Conservation (phyloP, 1,284 basidiomycete species). For the Pseudozyma thailandica region DNA sequence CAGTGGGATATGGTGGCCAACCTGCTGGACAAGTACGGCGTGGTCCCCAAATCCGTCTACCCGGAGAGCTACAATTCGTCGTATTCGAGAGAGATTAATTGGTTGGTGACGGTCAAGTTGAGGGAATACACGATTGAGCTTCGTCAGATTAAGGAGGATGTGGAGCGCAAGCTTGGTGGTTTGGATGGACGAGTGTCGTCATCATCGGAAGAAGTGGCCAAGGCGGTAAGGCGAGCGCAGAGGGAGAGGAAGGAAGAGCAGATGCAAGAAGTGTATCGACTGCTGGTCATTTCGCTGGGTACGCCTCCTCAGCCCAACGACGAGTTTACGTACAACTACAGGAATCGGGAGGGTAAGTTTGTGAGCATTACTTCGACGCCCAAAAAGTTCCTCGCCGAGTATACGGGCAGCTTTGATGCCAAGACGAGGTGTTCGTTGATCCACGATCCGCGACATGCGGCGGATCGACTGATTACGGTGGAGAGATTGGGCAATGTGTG, state of each 20-base stretch:
- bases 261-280: slow-evolving; percentile 85
- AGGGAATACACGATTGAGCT: slow-evolving; percentile 88
- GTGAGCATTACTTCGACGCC: slow-evolving; percentile 81
- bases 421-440: slow-evolving; percentile 87
- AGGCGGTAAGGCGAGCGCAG: slow-evolving; percentile 54
- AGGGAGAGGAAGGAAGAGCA: slow-evolving; percentile 80
- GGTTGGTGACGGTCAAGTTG: slow-evolving; percentile 85
- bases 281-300: slow-evolving; percentile 83
- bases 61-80: slow-evolving; percentile 88
- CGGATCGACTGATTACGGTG: slow-evolving; percentile 87
- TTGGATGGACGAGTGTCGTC: slow-evolving; percentile 56
- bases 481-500: slow-evolving; percentile 91
- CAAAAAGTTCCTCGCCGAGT: slow-evolving; percentile 73
- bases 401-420: slow-evolving; percentile 71
- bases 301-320: slow-evolving; percentile 52
- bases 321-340: slow-evolving; percentile 68
- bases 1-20: slow-evolving; percentile 86
- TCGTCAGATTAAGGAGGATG: slow-evolving; percentile 72
- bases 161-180: slow-evolving; percentile 63
- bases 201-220: slow-evolving; percentile 11
- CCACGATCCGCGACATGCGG: slow-evolving; percentile 89
- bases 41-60: slow-evolving; percentile 75
- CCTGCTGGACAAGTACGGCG: slow-evolving; percentile 69
- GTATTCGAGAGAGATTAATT: slow-evolving; percentile 78
- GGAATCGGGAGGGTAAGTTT: slow-evolving; percentile 82